Evolutionary conservation across 345 rosid genomes (phyloP).

Genomic region (Corymbia maculata): DNA sequence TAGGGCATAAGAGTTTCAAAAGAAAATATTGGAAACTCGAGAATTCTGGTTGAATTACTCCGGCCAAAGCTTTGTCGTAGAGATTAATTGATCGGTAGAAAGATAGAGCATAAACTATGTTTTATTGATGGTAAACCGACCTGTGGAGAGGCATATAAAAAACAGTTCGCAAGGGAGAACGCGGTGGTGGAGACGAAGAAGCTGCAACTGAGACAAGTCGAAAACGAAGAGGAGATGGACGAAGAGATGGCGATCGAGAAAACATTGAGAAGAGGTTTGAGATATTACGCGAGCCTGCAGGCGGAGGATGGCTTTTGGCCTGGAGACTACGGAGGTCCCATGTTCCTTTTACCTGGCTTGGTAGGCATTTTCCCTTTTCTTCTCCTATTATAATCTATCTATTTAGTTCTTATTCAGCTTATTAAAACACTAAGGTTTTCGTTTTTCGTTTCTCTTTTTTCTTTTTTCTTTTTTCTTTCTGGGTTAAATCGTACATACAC

Average conservation of each 20-base stretch:
- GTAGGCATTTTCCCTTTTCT: conserved; percentile 3
- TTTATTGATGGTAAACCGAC: neutral
- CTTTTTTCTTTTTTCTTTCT: neutral
- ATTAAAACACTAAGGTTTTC: neutral
- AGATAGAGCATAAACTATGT: neutral
- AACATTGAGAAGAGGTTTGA: conserved; percentile 29
- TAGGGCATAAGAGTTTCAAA: neutral
- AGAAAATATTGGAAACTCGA: neutral
- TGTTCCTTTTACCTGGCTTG: conserved; percentile 63
- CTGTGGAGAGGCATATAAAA: no score
- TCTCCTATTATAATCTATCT: neutral
- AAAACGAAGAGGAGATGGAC: conserved; percentile 9
- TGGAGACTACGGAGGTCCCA: conserved; percentile 74
- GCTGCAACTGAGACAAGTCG: neutral
- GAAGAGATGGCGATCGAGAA: conserved; percentile 13
- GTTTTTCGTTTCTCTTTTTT: accelerated
- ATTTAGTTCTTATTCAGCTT: neutral
- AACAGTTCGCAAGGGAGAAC: conserved; percentile 29
- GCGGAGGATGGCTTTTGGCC: conserved; percentile 73
- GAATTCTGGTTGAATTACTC: neutral
- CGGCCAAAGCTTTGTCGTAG: neutral
- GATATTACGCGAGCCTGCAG: conserved; percentile 48
- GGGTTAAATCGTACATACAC: neutral
- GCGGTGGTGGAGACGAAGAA: neutral
- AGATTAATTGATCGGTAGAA: neutral